Evolutionary conservation across 108 stramenopile genomes (phyloP), one percentile per base, ranked within the genome.

Genomic region (Cyclotella atomus): DNA sequence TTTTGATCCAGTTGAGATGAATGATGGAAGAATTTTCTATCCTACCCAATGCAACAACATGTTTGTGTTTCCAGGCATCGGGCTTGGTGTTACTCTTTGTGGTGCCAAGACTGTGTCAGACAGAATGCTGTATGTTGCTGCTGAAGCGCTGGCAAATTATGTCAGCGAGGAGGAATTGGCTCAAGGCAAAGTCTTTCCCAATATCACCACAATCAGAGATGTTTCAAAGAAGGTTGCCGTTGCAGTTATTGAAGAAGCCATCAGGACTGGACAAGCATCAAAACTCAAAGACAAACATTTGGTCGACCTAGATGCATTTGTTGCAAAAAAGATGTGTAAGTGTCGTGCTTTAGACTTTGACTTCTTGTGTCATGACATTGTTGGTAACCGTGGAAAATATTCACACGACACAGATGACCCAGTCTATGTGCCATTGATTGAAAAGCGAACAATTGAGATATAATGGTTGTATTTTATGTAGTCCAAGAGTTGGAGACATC

Each of bases 11-110:
- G 97, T 99, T 12, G 63, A 85, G 47, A 72, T 93, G 81, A 46
- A 75, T 12, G 86, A 90, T 72, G 95, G 87, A 17, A 71, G 78
- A 49, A 85, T 67, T 16, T 90, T 86, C 61, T 80, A 84, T n/a
- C 91, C 96, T n/a, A 91, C 93, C 8, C 97, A 97, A 73, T 94
- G 94, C 81, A 96, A 97, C 84, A 95, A 94, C 73, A 92, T 65
- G 64, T 69, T 34, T 49, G 28, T 55, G 25, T 46, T 77, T 21
- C 61, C 95, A 16, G 97, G 97, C 19, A 45, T 97, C 20, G 97
- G 97, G 19, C 68, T 97, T 19, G 97, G 95, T 28, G 97, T 88
- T 19, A 88, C 95, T 3, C 77, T 96, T 9, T 89, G 86, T 59
- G 93, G 93, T 15, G 90, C 91, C 38, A 88, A 89, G 71, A 88